Conservation (phyloP, 2,329 filamentous ascomycete genomes). For the Colletotrichum trifolii region DNA sequence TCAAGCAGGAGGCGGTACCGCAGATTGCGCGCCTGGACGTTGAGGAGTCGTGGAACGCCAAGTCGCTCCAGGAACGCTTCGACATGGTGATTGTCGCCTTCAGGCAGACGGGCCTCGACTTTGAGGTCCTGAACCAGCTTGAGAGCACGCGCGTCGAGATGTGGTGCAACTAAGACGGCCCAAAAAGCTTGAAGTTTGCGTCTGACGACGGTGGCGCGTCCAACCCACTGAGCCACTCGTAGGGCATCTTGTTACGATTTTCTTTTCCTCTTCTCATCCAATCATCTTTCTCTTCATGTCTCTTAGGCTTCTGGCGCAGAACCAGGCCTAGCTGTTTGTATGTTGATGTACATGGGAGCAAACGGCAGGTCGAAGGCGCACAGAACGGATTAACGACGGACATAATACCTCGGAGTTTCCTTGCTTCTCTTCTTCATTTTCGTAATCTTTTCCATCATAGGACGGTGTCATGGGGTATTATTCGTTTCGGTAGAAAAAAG, state of each 20-base stretch:
- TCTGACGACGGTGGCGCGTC: conserved; percentile 22
- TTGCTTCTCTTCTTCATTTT: neutral
- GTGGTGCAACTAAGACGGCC: conserved; percentile 47
- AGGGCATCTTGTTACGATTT: neutral
- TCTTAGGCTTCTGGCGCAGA: conserved; percentile 8
- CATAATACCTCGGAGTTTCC: conserved; percentile 20
- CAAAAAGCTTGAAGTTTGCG: conserved; percentile 7
- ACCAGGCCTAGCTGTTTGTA: conserved; percentile 3
- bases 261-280: conserved; percentile 7
- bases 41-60: conserved; percentile 49
- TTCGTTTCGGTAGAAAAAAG: conserved; percentile 32
- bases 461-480: conserved; percentile 24
- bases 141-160: conserved; percentile 49
- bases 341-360: conserved; percentile 19
- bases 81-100: conserved; percentile 57
- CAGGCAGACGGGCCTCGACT: conserved; percentile 55
- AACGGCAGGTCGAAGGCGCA: conserved; percentile 3
- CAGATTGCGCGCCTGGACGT: conserved; percentile 52
- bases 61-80: conserved; percentile 50
- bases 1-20: conserved; percentile 53
- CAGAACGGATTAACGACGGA: conserved; percentile 6
- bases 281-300: conserved; percentile 2
- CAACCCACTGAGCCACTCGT: conserved; percentile 2
- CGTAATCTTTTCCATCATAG: conserved; percentile 11
- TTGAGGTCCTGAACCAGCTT: conserved; percentile 49